These are phyloP conservation scores for Wallacemonas sp. DNA, from an alignment of 208 protist genomes.

Conservation along the genomic window DNA sequence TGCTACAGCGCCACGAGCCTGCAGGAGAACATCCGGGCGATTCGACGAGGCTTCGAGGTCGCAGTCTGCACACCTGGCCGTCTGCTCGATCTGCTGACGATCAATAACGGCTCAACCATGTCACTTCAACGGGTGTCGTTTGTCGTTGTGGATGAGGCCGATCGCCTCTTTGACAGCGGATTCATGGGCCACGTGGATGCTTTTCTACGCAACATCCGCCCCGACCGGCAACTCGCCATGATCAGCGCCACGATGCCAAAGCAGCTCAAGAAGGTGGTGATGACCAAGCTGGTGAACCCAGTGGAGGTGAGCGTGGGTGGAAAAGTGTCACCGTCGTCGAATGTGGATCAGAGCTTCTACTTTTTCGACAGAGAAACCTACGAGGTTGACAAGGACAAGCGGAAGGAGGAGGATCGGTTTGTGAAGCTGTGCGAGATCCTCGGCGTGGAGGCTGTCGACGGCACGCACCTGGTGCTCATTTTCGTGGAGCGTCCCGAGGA, in stretches of 20 bases:
- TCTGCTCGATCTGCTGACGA: conserved; percentile 87
- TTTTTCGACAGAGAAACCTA: conserved; percentile 89
- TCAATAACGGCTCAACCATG: conserved; percentile 69
- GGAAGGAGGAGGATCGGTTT: conserved; percentile 65
- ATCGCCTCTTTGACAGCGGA: conserved; percentile 94
- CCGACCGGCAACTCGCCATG: conserved; percentile 87
- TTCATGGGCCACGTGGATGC: conserved; percentile 93
- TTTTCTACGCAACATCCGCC: conserved; percentile 89
- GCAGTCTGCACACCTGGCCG: conserved; percentile 88
- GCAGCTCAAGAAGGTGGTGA: conserved; percentile 76
- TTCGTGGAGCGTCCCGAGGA: conserved; percentile 92
- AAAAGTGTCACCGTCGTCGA: conserved; percentile 74
- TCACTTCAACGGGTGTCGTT: conserved; percentile 73
- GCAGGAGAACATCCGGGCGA: conserved; percentile 73
- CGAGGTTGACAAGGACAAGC: conserved; percentile 54
- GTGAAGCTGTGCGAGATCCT: conserved; percentile 86
- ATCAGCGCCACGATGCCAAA: conserved; percentile 93
- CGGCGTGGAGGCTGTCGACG: conserved; percentile 72
- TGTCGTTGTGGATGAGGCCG: conserved; percentile 94
- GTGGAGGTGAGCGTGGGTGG: conserved; percentile 90
- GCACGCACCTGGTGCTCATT: conserved; percentile 82
- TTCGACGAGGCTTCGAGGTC: conserved; percentile 67
- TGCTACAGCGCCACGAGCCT: conserved; percentile 81
- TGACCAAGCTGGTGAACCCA: conserved; percentile 69
- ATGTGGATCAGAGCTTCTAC: conserved; percentile 91